Evolutionary conservation across 768 basidiomycete species (phyloP).

Genomic region (Omphalotus guepiniiformis): DNA sequence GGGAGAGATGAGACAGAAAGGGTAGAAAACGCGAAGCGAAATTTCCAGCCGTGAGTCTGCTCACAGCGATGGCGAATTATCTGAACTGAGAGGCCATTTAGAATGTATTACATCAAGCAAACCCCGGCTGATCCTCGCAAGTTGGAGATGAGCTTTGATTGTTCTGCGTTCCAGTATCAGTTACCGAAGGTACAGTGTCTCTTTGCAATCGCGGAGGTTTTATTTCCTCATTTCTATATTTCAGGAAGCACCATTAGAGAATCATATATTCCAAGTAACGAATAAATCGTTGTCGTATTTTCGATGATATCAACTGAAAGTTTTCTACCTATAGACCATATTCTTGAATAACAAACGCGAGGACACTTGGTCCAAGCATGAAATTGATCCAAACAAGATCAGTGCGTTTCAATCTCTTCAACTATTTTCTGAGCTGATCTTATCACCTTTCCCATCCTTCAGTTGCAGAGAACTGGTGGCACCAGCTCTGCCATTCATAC

Average conservation of each 20-base stretch:
- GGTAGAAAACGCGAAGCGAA: conserved; percentile 5
- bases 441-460: neutral
- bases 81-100: neutral
- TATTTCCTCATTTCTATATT: neutral
- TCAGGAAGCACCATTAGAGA: conserved; percentile 20
- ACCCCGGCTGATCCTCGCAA: conserved; percentile 8
- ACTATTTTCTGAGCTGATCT: neutral
- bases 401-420: conserved; percentile 9
- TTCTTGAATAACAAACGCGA: conserved; percentile 35
- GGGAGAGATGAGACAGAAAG: conserved; percentile 6
- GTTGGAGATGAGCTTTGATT: conserved; percentile 13
- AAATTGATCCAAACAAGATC: conserved; percentile 25
- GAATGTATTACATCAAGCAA: conserved; percentile 10
- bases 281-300: neutral
- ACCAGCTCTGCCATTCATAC: conserved; percentile 38
- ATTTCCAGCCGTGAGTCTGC: conserved; percentile 6
- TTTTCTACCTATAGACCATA: conserved; percentile 21
- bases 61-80: neutral
- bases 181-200: conserved; percentile 4
- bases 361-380: conserved; percentile 29
- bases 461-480: conserved; percentile 34
- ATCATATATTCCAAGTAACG: conserved; percentile 30
- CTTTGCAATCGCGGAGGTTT: neutral
- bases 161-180: conserved; percentile 12
- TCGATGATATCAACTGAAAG: neutral